Conservation (phyloP, 179 eudicot species). For the Amaranthus tricolor region DNA sequence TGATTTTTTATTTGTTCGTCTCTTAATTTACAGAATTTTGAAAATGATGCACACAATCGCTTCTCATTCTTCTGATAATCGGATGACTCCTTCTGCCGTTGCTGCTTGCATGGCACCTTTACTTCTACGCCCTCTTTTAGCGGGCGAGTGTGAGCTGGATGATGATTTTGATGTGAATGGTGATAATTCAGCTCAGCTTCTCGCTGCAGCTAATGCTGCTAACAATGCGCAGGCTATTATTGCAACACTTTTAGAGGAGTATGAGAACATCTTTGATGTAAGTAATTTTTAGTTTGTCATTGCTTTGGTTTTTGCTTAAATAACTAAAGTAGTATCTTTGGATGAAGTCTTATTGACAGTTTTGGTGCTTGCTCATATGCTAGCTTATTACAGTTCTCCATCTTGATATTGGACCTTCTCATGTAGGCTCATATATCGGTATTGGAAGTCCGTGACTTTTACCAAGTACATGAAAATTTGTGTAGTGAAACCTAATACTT, state of each 20-base stretch:
- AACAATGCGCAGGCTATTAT: slow-evolving; percentile 92
- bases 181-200: slow-evolving; percentile 94
- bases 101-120: slow-evolving; percentile 99
- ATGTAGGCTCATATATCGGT: background rate
- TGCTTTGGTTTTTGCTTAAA: slow-evolving; percentile 2
- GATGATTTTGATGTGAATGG: slow-evolving; percentile 83
- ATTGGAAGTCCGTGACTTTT: background rate
- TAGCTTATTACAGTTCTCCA: background rate
- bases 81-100: slow-evolving; percentile 94
- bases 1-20: slow-evolving; percentile 1
- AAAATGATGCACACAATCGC: slow-evolving; percentile 95
- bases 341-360: background rate
- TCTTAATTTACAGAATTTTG: slow-evolving; percentile 55
- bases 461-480: background rate
- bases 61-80: slow-evolving; percentile 70
- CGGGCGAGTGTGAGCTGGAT: slow-evolving; percentile 96
- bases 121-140: slow-evolving; percentile 94
- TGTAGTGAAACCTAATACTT: background rate
- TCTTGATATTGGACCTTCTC: background rate
- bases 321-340: background rate
- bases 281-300: slow-evolving; percentile 28
- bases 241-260: slow-evolving; percentile 85
- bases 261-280: slow-evolving; percentile 85
- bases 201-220: slow-evolving; percentile 99
- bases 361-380: background rate